Base-by-base conservation (phyloP, 2,329 filamentous ascomycete species). In the Exophiala phaeomuriformis region DNA sequence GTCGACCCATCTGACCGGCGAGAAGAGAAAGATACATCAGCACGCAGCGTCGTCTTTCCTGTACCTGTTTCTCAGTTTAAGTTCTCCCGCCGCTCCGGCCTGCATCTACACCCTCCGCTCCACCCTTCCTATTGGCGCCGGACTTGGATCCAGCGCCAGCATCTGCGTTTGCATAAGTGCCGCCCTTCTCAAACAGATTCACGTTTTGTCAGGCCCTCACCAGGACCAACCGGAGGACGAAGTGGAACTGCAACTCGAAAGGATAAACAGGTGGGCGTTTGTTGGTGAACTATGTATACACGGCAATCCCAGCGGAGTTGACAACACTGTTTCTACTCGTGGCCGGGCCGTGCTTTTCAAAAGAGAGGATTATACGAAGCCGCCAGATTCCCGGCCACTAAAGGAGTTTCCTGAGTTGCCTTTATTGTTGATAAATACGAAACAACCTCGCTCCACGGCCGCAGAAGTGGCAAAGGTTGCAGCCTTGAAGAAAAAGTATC, bases 261-360 rank as follows among this genome's bases (percentile, higher is more conserved):
- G 91, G 59, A 96, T 98, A 72, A 98, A 98, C 70, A 81, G 87
- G 57, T 98, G 94, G 93, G 90, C 93, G 0, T 97, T 96, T 69
- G 93, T 98, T 0, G 86, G 86, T 28, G 93, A 98, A 69, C 86
- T 97, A 82, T 93, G 90, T 71, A 96, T 97, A 59, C 93, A 98
- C 67, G 93, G 91, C 36, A 97, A 95, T 66, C 93, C 93, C 0
- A 95, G 89, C 0, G 93, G 93, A 0, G 88, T 98, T 41, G 93
- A 98, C 72, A 98, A 98, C 70, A 98, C 93, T 2, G 91, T 98
- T 30, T 80, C 91, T 8, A 87, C 90, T 8, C 88, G 94, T 64
- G 93, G 93, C 53, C 96, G 95, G 72, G 93, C 90, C 0, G 90
- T 98, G 1, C 76, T 97, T 2, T 98, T 95, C 72, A 85, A 91